Conservation (phyloP, 495 filamentous ascomycete genomes). For the Annulohypoxylon maeteangense region DNA sequence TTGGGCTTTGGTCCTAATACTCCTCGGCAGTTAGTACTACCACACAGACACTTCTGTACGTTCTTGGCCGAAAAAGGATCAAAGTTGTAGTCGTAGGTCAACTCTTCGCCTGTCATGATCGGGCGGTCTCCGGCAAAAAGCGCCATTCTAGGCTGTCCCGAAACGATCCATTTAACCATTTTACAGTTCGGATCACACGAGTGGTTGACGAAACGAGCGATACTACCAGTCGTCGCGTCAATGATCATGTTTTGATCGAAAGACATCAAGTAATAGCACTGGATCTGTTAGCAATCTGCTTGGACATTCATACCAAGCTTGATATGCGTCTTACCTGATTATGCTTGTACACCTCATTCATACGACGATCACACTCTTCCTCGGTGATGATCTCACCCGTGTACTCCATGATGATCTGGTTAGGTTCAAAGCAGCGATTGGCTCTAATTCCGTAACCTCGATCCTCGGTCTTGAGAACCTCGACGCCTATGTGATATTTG, state of each 20-base stretch:
- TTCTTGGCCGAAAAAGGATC: conserved; percentile 87
- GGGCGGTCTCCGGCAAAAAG: conserved; percentile 91
- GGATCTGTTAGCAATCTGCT: conserved; percentile 42
- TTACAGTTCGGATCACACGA: conserved; percentile 96
- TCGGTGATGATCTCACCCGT: conserved; percentile 97
- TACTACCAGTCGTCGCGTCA: conserved; percentile 93
- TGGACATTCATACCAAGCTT: background rate
- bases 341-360: conserved; percentile 91
- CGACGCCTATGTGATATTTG: conserved; percentile 89
- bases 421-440: conserved; percentile 85
- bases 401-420: conserved; percentile 98
- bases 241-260: conserved; percentile 99
- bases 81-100: conserved; percentile 99
- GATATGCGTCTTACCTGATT: conserved; percentile 73
- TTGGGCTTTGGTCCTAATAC: conserved; percentile 79
- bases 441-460: conserved; percentile 91
- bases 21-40: conserved; percentile 78
- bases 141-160: conserved; percentile 94
- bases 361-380: conserved; percentile 89
- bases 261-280: conserved; percentile 98
- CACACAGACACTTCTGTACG: conserved; percentile 85
- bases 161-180: conserved; percentile 98
- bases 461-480: conserved; percentile 89
- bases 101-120: conserved; percentile 91
- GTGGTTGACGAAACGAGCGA: conserved; percentile 98